Base-by-base conservation (phyloP, 352 stramenopile genomes). In the Peronosclerospora sorghi region DNA sequence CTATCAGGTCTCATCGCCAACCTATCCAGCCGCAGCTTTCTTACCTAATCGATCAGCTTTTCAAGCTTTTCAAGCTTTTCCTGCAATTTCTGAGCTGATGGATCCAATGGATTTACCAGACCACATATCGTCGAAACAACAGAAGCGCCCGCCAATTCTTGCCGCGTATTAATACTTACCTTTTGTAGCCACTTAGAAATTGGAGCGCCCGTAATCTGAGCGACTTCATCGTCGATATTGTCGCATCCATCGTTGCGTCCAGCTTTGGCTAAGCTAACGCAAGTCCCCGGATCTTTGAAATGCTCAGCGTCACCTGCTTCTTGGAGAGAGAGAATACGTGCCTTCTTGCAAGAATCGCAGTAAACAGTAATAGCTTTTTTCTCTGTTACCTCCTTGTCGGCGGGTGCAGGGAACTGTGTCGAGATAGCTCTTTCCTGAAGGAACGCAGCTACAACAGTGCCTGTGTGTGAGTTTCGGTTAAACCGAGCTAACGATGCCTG, bases 271-370 rank as follows among this genome's bases (percentile, higher is more conserved):
- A 88, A 60, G 13, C 56, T 68, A 8, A 45, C 35, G 50, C 80
- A 93, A 2, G 59, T 88, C 80, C 80, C 90, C 9, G 56, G 51
- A 13, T 63, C 48, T 7, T 59, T 50, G 8, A 70, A 41, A 13
- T 66, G 54, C 8, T 48, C 39, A 20, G 46, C 27, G 24, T 62
- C 44, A 19, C 18, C 40, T 5, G 59, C 65, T 54, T 88, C 72
- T 2, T 66, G 48, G 1, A 54, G 29, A 8, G 68, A 74, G 15
- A 93, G 38, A 14, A 89, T 83, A 5, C 80, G 77, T 5, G 73
- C 75, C 51, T 93, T 93, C 48, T 67, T 68, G 48, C 80, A 93
- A n/a, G 30, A 36, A 52, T 93, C 80, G 27, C 80, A 93, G 41
- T 86, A 83, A 10, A 88, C 71, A 0, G 80, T 90, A 5, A 60